Evolutionary conservation across 257 asterid genomes (phyloP).

Genomic region (Craterostigma plantagineum): DNA sequence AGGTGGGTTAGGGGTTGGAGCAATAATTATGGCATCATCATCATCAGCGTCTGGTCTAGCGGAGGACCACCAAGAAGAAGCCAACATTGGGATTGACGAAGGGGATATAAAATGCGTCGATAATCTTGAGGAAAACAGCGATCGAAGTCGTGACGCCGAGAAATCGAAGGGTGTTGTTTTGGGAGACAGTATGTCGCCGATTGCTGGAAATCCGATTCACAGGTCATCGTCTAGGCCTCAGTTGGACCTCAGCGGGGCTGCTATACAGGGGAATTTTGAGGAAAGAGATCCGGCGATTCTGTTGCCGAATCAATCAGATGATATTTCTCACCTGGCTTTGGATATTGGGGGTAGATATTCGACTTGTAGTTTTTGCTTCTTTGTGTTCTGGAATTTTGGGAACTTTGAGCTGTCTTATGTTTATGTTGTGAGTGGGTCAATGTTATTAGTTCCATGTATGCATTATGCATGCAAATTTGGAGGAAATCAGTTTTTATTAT

Average conservation of each 20-base stretch:
- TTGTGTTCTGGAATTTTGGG: conserved; percentile 3
- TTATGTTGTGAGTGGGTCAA: too few species aligned
- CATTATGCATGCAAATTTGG: too few species aligned
- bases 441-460: too few species aligned
- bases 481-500: too few species aligned
- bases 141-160: conserved; percentile 12
- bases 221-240: conserved; percentile 83
- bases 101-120: conserved; percentile 30
- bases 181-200: conserved; percentile 45
- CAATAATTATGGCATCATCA: too few species aligned
- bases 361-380: not conserved
- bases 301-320: conserved; percentile 96
- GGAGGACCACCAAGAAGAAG: conserved; percentile 42
- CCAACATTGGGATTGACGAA: conserved; percentile 39
- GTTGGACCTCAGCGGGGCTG: conserved; percentile 88
- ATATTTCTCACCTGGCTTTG: conserved; percentile 89
- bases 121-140: conserved; percentile 9
- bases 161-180: conserved; percentile 2
- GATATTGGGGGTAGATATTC: conserved; percentile 96
- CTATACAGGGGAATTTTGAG: conserved; percentile 92
- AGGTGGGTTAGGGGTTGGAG: too few species aligned
- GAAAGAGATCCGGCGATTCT: conserved; percentile 83
- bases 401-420: too few species aligned
- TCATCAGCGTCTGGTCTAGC: conserved; percentile 43
- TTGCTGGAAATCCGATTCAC: conserved; percentile 52